Conservation (phyloP, 192 early-diverging fungal species). For the Coemansia sp. region DNA sequence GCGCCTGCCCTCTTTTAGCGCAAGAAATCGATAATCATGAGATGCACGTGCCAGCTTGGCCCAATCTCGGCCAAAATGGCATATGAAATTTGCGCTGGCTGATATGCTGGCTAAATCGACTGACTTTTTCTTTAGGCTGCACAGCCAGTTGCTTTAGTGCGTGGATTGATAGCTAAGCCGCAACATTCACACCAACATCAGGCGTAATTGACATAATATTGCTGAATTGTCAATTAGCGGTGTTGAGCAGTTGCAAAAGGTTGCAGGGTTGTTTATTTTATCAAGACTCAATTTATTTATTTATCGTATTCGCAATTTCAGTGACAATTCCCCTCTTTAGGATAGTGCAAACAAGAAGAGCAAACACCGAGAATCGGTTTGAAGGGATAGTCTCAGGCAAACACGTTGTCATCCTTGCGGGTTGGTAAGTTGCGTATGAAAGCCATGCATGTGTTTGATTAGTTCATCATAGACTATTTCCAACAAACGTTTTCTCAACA, state of each 20-base stretch:
- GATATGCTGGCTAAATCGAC: no score
- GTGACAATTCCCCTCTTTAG: no score
- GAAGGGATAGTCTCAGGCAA: conserved; percentile 24
- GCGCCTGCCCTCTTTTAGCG: not conserved
- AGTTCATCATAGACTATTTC: conserved; percentile 6
- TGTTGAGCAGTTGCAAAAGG: no score
- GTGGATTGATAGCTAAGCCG: no score
- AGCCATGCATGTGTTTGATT: conserved; percentile 39
- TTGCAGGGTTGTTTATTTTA: no score
- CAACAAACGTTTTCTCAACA: not conserved
- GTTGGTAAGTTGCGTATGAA: conserved; percentile 38
- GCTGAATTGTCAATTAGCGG: not conserved
- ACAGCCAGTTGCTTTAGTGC: no score
- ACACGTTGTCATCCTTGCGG: conserved; percentile 25
- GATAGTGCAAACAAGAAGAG: not conserved
- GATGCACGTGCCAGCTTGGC: not conserved
- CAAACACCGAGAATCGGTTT: not conserved
- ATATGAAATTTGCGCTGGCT: no score
- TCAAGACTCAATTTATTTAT: not conserved
- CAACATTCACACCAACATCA: no score
- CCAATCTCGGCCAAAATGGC: no score
- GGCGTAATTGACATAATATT: no score
- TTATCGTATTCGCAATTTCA: no score
- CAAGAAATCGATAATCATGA: not conserved
- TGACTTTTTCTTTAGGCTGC: no score